Evolutionary conservation across 495 filamentous ascomycete genomes (phyloP), one percentile per base, ranked within the genome.

Genomic region (Hypomontagnella submonticulosa): DNA sequence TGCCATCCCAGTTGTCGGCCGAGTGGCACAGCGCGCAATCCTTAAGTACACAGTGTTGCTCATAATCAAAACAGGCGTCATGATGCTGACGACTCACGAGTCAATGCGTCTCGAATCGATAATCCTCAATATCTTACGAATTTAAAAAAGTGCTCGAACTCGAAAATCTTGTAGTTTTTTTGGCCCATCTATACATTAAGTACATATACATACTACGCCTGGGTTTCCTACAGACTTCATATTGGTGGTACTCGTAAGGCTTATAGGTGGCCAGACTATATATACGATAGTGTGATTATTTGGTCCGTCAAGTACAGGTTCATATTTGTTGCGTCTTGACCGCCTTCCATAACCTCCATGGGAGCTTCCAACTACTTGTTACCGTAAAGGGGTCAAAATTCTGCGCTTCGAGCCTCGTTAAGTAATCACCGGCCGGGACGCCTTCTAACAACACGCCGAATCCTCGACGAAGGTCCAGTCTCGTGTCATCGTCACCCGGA

Each of bases 391-490:
- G 62, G 78, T 99, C 90, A 67, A 99, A 99, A 72, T 97, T 90
- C 8, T 80, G 79, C 54, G 84, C 84, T 73, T 98, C 86, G 15
- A 99, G 75, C 41, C 84, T 81, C 41, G 92, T 82, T 13, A 99
- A 77, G 84, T 93, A 99, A 50, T 93, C 72, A 16, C 83, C 81
- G 11, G 92, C 90, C 0, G 90, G 81, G n/a, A 97, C 77, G 4
- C 87, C 90, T 48, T 90, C 90, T 82, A 97, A 83, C 48, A 96
- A 80, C 0, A 93, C 87, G 3, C 90, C 87, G 77, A 95, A 96
- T 0, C 85, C 88, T 8, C 83, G 82, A 66, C 85, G 85, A 0
- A 92, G 71, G 30, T 91, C 87, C 4, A 46, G 56, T 18, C 57
- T 64, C 3, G 73, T 69, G 38, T 70, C 76, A 11, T 78, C 72